Evolutionary conservation across 371 early-diverging fungal species (phyloP).

Genomic region (Syncephalis plumigaleata): DNA sequence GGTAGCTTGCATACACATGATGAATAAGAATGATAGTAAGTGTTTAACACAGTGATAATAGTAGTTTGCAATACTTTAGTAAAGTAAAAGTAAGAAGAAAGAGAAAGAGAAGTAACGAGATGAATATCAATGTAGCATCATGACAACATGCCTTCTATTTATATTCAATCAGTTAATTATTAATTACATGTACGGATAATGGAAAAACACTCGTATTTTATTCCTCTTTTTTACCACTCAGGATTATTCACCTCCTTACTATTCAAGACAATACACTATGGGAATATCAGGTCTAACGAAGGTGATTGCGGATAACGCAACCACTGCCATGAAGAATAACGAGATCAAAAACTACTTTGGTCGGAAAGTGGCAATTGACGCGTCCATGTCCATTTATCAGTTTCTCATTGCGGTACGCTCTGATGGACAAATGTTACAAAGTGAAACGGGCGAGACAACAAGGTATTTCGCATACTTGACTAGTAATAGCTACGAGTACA

Average conservation of each 20-base stretch:
- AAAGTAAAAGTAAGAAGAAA: no score
- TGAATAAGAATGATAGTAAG: background rate
- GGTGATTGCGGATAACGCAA: constrained; percentile 88
- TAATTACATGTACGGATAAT: no score
- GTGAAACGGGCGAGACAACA: constrained; percentile 87
- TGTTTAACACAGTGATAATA: no score
- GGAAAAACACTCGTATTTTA: no score
- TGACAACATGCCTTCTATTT: no score
- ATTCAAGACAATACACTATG: constrained; percentile 33
- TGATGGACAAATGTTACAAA: constrained; percentile 82
- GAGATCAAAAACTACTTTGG: constrained; percentile 87
- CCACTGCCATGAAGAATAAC: constrained; percentile 59
- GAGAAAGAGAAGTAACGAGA: no score
- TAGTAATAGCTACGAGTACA: no score
- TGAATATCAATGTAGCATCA: no score
- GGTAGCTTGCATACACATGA: constrained; percentile 5
- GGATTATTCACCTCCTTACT: no score
- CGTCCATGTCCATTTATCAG: constrained; percentile 98
- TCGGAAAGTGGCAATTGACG: constrained; percentile 97
- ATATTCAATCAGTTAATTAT: no score
- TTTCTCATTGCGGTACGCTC: constrained; percentile 97
- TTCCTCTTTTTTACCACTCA: no score
- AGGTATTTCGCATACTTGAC: constrained; percentile 24
- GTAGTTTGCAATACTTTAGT: no score
- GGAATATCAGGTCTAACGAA: constrained; percentile 91